Evolutionary conservation across 495 filamentous ascomycete species (phyloP), one percentile per base, ranked within the genome.

Genomic region (Aspergillus bridgeri): DNA sequence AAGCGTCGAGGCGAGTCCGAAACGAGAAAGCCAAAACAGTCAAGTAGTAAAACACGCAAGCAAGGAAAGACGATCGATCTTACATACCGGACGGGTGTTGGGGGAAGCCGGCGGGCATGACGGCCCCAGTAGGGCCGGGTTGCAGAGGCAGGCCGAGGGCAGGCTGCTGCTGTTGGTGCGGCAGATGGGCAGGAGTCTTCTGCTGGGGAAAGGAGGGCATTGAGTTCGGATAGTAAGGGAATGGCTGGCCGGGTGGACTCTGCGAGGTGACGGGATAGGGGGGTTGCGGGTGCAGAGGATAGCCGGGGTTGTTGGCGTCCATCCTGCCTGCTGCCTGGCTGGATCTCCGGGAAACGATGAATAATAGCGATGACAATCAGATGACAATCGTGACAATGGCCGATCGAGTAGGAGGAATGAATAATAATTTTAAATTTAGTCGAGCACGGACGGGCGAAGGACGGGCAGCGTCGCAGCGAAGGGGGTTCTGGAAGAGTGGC

Each of bases 131-230:
- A 43, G 72, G 69, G 56, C 63, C 68, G 48, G 66, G 66, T 64
- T 79, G 76, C 71, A 75, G 64, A 25, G 70, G 69, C 62, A 73
- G 62, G 54, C 69, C 70, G 62, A 75, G 77, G 61, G 75, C 69
- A 65, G 73, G 70, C 54, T 68, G 72, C 54, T 66, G 66, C 21
- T 70, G 67, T 51, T 72, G 72, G 47, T 59, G 57, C 3, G 61
- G 66, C 43, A 44, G 57, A 49, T 67, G 68, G 22, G 61, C 53
- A 48, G 61, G 54, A 42, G 69, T 53, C 56, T 73, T 74, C 38
- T 70, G 62, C 63, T 72, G 74, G 49, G 76, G 71, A 60, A 73
- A 77, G 29, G 69, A 66, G 59, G 71, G 65, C 13, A 72, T 68
- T 9, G 68, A 60, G 54, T 75, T 78, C 51, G 70, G 67, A 63